Base-by-base conservation (phyloP, 2,329 filamentous ascomycete genomes). In the Penicillium capsulatum region DNA sequence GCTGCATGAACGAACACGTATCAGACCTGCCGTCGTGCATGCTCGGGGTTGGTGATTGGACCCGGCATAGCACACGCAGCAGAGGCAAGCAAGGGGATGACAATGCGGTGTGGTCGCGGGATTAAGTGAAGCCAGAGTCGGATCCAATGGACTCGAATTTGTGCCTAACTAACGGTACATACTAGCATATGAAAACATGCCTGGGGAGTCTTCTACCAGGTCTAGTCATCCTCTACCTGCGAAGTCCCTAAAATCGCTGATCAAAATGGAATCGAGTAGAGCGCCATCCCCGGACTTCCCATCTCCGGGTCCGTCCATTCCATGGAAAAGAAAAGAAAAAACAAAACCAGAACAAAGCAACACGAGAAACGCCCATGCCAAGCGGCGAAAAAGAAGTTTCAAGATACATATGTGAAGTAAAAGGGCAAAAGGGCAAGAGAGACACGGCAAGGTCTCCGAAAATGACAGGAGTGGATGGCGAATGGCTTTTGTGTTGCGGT, bases 291-390 rank as follows among this genome's bases (percentile, higher is more conserved):
- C 26, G 13, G 26, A 28, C 11, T 28, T 28, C 22, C 29, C 35
- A 31, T 38, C 26, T 38, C 35, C 35, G 9, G 19, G 19, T 22
- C 19, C 19, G 19, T 9, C 19, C 19, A 22, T 22, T 22, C 19
- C 19, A 22, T 22, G 9, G 9, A 22, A 22, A 9, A 22, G 5
- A 22, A 22, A 22, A n/a, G n/a, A n/a, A n/a, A 7, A 36, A 24
- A 28, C 34, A 39, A 20, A 39, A 32, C 41, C 24, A 37, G 34
- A 37, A 33, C 32, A 39, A 46, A 43, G 35, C 31, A 47, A 36
- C 26, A 7, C 10, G 26, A 29, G 29, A 37, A 44, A 44, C 42
- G 42, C 42, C 42, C 34, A 32, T 35, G 34, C 37, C 33, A 44
- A 29, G 34, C 31, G 13, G 30, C 42, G 40, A 42, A 42, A 34